A percentile compares a stretch with the other conserved stretches of the same genome.
Evolutionary conservation across 1,284 basidiomycete genomes (phyloP).

Genomic region (Moesziomyces parantarcticus): DNA sequence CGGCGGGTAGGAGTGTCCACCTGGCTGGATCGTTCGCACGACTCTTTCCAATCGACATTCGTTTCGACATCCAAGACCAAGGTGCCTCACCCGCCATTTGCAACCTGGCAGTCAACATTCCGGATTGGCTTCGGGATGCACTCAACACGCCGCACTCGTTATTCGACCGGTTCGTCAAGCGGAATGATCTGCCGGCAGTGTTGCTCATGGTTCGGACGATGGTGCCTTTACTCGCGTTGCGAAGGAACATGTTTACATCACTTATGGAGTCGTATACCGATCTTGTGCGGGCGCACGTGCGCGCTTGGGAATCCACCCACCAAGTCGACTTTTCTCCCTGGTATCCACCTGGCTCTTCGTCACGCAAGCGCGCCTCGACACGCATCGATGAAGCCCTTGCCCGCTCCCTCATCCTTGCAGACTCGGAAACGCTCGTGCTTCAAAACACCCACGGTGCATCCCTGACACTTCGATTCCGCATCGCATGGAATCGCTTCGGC

Average conservation of each 20-base stretch:
- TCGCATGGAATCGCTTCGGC: slow-evolving; percentile 30
- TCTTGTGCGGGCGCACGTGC: slow-evolving; percentile 21
- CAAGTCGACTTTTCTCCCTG: slow-evolving; percentile 21
- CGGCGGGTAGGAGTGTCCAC: not conserved
- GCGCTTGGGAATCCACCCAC: slow-evolving; percentile 5
- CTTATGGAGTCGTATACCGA: slow-evolving; percentile 31
- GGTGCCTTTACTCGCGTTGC: slow-evolving; percentile 22
- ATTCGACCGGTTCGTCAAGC: not conserved
- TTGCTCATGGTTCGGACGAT: slow-evolving; percentile 38
- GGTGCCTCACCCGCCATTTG: slow-evolving; percentile 10
- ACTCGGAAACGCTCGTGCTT: slow-evolving; percentile 3
- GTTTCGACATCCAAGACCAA: slow-evolving; percentile 22
- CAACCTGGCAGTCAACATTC: slow-evolving; percentile 9
- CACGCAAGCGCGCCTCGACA: not conserved
- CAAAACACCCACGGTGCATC: slow-evolving; percentile 9
- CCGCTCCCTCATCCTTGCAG: slow-evolving; percentile 12
- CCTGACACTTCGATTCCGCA: slow-evolving; percentile 12
- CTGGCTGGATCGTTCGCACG: slow-evolving; percentile 9
- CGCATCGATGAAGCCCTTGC: slow-evolving; percentile 10
- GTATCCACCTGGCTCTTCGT: slow-evolving; percentile 3
- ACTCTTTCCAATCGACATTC: slow-evolving; percentile 19
- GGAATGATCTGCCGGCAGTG: slow-evolving; percentile 31
- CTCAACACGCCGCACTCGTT: slow-evolving; percentile 3
- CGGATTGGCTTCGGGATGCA: slow-evolving; percentile 10
- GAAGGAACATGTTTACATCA: slow-evolving; percentile 18